phyloP scores from a whole-genome alignment of 2,329 filamentous ascomycete species.

The Elsinoe fawcettii region DNA sequence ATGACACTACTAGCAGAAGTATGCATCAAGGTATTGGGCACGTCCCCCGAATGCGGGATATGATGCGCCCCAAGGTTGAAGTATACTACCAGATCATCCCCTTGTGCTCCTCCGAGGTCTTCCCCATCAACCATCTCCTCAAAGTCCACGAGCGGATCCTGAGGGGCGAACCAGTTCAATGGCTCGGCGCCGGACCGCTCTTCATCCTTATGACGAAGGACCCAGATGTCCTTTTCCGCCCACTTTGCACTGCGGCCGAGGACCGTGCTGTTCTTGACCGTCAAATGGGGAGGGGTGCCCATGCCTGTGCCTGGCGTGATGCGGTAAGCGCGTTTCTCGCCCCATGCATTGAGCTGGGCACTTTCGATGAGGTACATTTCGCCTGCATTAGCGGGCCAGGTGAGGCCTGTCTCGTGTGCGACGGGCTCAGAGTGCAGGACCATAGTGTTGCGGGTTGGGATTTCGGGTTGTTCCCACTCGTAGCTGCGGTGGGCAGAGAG shows the following conservation, averaged over 20 bases:
- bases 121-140: conserved; percentile 43
- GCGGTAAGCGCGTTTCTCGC: conserved; percentile 37
- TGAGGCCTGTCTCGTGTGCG: conserved; percentile 24
- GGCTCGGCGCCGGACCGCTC: conserved; percentile 43
- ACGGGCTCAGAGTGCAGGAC: conserved; percentile 24
- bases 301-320: conserved; percentile 32
- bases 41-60: conserved; percentile 32
- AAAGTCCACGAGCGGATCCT: conserved; percentile 47
- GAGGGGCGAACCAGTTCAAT: conserved; percentile 39
- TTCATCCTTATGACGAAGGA: conserved; percentile 46
- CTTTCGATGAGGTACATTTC: conserved; percentile 36
- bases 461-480: conserved; percentile 25
- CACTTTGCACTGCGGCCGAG: conserved; percentile 41
- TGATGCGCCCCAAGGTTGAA: conserved; percentile 49
- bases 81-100: conserved; percentile 37
- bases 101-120: conserved; percentile 33
- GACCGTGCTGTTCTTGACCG: conserved; percentile 42
- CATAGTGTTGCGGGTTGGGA: conserved; percentile 28
- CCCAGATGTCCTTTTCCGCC: conserved; percentile 45
- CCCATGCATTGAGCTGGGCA: conserved; percentile 35
- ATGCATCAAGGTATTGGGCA: conserved; percentile 29
- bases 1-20: conserved; percentile 25
- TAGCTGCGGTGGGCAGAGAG: conserved; percentile 26
- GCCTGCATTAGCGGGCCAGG: conserved; percentile 34
- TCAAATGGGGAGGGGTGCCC: conserved; percentile 38